Evolutionary conservation across 2,329 filamentous ascomycete species (phyloP), one percentile per base, ranked within the genome.

Genomic region (Onygenales sp.): DNA sequence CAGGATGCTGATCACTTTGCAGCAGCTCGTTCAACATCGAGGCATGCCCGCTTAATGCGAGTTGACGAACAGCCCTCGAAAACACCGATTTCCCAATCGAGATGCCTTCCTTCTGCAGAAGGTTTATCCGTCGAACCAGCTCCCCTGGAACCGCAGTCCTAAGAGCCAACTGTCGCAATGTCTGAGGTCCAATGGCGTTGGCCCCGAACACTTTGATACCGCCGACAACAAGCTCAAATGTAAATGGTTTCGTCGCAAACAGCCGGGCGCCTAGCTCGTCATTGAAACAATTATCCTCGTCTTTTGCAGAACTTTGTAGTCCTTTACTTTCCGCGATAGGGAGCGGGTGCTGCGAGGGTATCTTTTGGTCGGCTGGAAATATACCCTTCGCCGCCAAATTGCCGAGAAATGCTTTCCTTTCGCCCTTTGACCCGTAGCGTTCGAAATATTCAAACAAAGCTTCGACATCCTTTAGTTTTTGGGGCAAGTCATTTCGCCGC

Each of bases 201-300:
- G 94, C 74, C 2, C 87, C 87, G 50, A 95, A 79, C 61, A 86
- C 81, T 53, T 79, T 76, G 14, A 93, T 73, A 6, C 87, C 78
- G 36, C 80, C 80, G 52, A 94, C 81, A 31, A 89, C 82, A 59
- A 85, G 80, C 53, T 91, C 83, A 8, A 90, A 74, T 1, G 84
- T 81, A 21, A 93, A 78, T 67, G 87, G 86, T 54, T 77, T 84
- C 1, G 84, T 86, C 8, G 90, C 90, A 65, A 95, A 91, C 72
- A 89, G 83, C 58, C 84, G 81, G n/a, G 90, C 86, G 14, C 87
- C 85, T 33, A 94, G 78, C 0, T 75, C 70, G 66, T 93, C 88
- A 62, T 81, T 85, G 57, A 83, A 79, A 7, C 70, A 68, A 55
- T 78, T 81, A 38, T 63, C 68, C 17, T 62, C 56, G 1, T 44